phyloP scores from a whole-genome alignment of 2,329 filamentous ascomycete genomes.

The Neonectria magnoliae region DNA sequence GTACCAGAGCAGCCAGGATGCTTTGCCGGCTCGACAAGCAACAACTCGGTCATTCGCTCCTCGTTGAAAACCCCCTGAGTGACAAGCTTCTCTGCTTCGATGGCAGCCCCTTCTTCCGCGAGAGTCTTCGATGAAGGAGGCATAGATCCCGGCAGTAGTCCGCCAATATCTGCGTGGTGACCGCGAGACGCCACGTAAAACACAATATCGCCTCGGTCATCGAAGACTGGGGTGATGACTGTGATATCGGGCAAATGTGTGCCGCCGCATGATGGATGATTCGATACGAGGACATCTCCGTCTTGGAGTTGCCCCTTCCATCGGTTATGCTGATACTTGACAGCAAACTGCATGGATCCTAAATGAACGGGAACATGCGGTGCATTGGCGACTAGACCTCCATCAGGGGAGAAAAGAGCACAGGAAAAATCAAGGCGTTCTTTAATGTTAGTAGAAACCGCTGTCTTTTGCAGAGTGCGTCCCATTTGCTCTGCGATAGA shows the following conservation, averaged over 20 bases:
- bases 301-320: conserved; percentile 62
- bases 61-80: conserved; percentile 83
- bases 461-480: conserved; percentile 80
- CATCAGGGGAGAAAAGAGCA: conserved; percentile 79
- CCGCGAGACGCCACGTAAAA: conserved; percentile 45
- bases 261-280: conserved; percentile 49
- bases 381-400: conserved; percentile 78
- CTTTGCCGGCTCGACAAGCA: conserved; percentile 78
- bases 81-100: conserved; percentile 76
- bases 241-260: conserved; percentile 54
- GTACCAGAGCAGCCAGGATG: conserved; percentile 82
- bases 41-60: conserved; percentile 74
- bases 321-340: conserved; percentile 73
- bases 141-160: conserved; percentile 85
- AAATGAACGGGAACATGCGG: conserved; percentile 82
- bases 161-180: conserved; percentile 66
- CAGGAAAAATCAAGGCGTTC: conserved; percentile 85
- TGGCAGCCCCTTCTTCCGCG: conserved; percentile 72
- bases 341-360: conserved; percentile 82
- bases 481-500: conserved; percentile 88
- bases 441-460: conserved; percentile 81
- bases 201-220: conserved; percentile 46
- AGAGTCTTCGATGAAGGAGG: conserved; percentile 76
- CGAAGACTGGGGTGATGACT: conserved; percentile 69
- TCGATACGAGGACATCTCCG: conserved; percentile 51